Base-by-base conservation (phyloP, 2,329 filamentous ascomycete genomes). In the Fusarium longipes region DNA sequence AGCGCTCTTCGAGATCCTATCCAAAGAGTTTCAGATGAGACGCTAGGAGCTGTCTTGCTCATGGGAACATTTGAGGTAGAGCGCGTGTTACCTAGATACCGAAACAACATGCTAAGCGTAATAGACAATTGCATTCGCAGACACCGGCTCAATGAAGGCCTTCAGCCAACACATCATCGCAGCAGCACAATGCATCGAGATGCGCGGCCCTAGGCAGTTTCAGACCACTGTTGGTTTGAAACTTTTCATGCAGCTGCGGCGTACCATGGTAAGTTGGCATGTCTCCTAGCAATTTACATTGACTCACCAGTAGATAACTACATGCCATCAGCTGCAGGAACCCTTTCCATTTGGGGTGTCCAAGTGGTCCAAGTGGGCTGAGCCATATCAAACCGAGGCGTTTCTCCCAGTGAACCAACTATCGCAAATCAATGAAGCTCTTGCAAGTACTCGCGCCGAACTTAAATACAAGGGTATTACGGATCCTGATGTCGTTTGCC, bases 271-370 rank as follows among this genome's bases (percentile, higher is more conserved):
- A 58, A 51, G 42, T 4, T 15, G 18, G 11, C 12, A 18, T 5
- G 8, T 5, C 35, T 11, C 7, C 15, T 18, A 5, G 4, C 24
- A 4, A 4, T 1, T 3, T 40, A n/a, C 39, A 22, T 30, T 6
- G 25, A 2, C 50, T 67, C 3, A 67, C 17, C 11, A 14, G 32
- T 29, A 68, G 68, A 43, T 68, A 39, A 70, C 62, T 8, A 70
- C 66, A 38, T 71, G 68, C 4, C 69, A 72, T 20, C 70, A 72
- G 17, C 53, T 72, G 10, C 68, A 72, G 27, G 67, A 70, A 39
- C 66, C 70, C 4, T 57, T 70, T 3, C 69, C 69, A 1, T 68
- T 63, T 11, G 60, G 57, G 4, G 38, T 71, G 18, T 27, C 53
- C n/a, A 63, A 57, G 24, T 71, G 66, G 68, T 66, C 60, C 4